A percentile compares a stretch with the other conserved stretches of the same genome.
phyloP scores from a whole-genome alignment of 2,329 filamentous ascomycete species.

The Xylaria hypoxylon region DNA sequence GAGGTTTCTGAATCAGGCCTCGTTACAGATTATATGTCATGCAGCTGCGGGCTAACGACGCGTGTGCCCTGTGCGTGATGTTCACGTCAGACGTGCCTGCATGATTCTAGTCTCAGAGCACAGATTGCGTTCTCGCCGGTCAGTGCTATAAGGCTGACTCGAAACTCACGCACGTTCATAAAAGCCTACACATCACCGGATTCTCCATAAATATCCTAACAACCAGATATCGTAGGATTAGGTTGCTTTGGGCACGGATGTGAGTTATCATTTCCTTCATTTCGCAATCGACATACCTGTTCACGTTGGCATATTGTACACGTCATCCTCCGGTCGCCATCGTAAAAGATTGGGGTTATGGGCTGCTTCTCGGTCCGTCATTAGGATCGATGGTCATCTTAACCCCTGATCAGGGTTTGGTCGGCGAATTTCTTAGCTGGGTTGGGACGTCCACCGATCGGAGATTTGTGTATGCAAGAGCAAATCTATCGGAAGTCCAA shows the following conservation, averaged over 20 bases:
- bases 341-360: background rate
- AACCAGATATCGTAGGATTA: slow-evolving; percentile 16
- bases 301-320: slow-evolving; percentile 31
- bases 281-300: slow-evolving; percentile 14
- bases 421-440: slow-evolving; percentile 7
- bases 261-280: slow-evolving; percentile 35
- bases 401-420: slow-evolving; percentile 10
- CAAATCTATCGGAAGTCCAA: slow-evolving; percentile 9
- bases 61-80: slow-evolving; percentile 38
- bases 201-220: background rate
- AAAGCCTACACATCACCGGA: background rate
- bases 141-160: slow-evolving; percentile 35
- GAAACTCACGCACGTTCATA: slow-evolving; percentile 4
- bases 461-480: slow-evolving; percentile 18
- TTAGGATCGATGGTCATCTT: slow-evolving; percentile 11
- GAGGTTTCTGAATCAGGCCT: slow-evolving; percentile 33
- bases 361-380: slow-evolving; percentile 8
- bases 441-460: background rate
- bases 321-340: slow-evolving; percentile 29
- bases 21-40: slow-evolving; percentile 40
- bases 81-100: slow-evolving; percentile 39
- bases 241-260: slow-evolving; percentile 36
- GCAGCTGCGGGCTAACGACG: slow-evolving; percentile 37
- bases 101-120: slow-evolving; percentile 33
- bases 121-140: slow-evolving; percentile 15